phyloP scores from a whole-genome alignment of 805 yeast genomes.

The Saccharomycopsis lassenensis region DNA sequence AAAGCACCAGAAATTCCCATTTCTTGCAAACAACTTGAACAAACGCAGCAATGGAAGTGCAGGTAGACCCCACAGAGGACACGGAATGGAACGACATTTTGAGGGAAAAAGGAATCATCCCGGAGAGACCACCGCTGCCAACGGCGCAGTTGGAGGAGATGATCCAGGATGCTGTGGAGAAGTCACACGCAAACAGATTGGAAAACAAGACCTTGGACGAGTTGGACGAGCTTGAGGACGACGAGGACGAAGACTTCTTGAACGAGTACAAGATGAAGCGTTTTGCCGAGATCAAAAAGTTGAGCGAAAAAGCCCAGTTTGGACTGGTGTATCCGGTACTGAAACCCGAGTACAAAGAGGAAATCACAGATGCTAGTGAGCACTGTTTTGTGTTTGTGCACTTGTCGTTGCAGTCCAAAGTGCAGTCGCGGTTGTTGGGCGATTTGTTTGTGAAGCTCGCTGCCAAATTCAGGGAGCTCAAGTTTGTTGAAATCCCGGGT shows the following conservation, averaged over 20 bases:
- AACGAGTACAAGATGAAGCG: constrained; percentile 68
- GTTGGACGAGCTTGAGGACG: constrained; percentile 79
- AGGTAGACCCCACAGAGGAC: constrained; percentile 91
- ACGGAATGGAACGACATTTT: constrained; percentile 98
- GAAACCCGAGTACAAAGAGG: constrained; percentile 80
- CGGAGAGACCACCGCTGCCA: constrained; percentile 84
- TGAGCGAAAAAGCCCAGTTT: constrained; percentile 45
- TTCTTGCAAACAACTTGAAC: too few relatives aligned
- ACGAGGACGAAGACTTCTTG: constrained; percentile 86
- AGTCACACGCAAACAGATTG: constrained; percentile 73
- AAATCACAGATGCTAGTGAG: constrained; percentile 71
- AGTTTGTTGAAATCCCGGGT: constrained; percentile 88
- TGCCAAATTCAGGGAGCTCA: constrained; percentile 62
- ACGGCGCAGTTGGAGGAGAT: constrained; percentile 82
- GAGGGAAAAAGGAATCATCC: constrained; percentile 82
- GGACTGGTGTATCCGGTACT: constrained; percentile 72
- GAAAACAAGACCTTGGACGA: constrained; percentile 72
- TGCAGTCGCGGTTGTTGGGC: constrained; percentile 65
- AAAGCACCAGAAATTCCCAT: too few relatives aligned
- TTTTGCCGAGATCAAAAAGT: constrained; percentile 55
- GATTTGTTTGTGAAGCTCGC: constrained; percentile 52
- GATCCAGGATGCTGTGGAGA: constrained; percentile 65
- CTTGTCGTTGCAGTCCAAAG: constrained; percentile 52
- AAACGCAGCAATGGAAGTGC: constrained; percentile 48
- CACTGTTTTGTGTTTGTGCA: constrained; percentile 60